Evolutionary conservation across 1,284 basidiomycete species (phyloP).

Genomic region (Ustilago bromivora): DNA sequence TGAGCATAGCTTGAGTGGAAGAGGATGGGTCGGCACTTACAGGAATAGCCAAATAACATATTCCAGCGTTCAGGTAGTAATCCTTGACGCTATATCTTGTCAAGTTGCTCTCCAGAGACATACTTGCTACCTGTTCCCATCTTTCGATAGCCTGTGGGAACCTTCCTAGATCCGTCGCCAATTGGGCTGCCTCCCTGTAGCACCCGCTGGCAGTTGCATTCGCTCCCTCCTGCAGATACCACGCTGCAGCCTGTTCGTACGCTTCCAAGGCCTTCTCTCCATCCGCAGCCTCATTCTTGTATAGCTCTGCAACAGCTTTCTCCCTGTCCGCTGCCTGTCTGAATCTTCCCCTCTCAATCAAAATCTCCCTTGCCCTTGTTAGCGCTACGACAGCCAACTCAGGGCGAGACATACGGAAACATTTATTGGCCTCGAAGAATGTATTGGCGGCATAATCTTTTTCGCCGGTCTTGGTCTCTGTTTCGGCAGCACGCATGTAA

Average conservation of each 20-base stretch:
- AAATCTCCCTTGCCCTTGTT: conserved; percentile 83
- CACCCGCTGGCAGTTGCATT: conserved; percentile 94
- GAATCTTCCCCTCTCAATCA: conserved; percentile 88
- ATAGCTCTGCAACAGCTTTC: conserved; percentile 87
- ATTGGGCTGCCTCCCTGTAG: conserved; percentile 94
- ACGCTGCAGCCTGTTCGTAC: conserved; percentile 92
- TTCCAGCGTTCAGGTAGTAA: conserved; percentile 88
- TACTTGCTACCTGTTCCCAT: conserved; percentile 90
- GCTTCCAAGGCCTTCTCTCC: conserved; percentile 86
- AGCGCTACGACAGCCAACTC: conserved; percentile 86
- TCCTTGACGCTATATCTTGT: conserved; percentile 99
- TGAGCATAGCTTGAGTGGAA: background rate
- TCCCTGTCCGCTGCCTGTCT: conserved; percentile 97
- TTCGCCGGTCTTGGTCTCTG: conserved; percentile 65
- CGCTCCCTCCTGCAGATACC: conserved; percentile 97
- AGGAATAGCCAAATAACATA: conserved; percentile 90
- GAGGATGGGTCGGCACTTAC: conserved; percentile 73
- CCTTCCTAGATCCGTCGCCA: conserved; percentile 89
- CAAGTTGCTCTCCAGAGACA: conserved; percentile 83
- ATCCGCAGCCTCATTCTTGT: conserved; percentile 80
- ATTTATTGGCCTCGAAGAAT: conserved; percentile 68
- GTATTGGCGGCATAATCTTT: conserved; percentile 69
- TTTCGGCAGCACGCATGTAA: conserved; percentile 66
- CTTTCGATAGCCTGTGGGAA: conserved; percentile 86
- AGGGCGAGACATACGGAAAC: conserved; percentile 65